Evolutionary conservation across 495 filamentous ascomycete species (phyloP), one percentile per base, ranked within the genome.

Genomic region (Ramalina peruviana): DNA sequence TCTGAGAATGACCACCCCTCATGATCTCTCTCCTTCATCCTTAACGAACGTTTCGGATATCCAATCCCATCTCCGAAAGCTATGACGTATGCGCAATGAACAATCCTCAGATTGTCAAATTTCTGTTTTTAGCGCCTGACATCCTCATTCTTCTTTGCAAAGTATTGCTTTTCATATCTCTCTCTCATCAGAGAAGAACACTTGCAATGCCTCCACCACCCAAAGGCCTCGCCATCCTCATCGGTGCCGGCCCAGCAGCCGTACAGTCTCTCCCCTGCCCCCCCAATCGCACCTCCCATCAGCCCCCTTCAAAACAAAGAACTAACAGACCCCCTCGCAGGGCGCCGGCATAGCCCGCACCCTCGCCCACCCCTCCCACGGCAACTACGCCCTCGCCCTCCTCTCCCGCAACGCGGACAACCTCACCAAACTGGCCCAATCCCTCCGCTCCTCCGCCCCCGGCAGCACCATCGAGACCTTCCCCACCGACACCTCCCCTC

Each of bases 331-430:
- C 30, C 12, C 48, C 38, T 15, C 43, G 33, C 55, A 69, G 62
- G 71, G 72, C 46, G 64, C 67, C 20, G 69, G 70, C 30, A 73
- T 73, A 27, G 69, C 69, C 6, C 63, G 69, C 23, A 66, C 72
- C 45, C 64, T 75, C 44, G 64, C 68, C 3, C 54, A 62, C 26
- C 65, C 67, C 15, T 60, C 61, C 6, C 67, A 72, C 46, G 68
- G 71, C 43, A 73, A 75, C 56, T 58, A 69, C 19, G 68, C 71
- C 39, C 62, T 75, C 20, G 69, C 71, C 21, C 58, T 75, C 16
- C 65, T 73, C 38, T 68, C 72, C 13, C 63, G 72, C 1, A 60
- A 63, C 1, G 52, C 56, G 9, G 65, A 68, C 30, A 58, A 60
- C 15, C 65, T 75, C 23, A 53, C 62, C 30, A 56, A 61, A n/a